phyloP scores from a whole-genome alignment of 2,329 filamentous ascomycete species.

The Xenoacremonium recifei region DNA sequence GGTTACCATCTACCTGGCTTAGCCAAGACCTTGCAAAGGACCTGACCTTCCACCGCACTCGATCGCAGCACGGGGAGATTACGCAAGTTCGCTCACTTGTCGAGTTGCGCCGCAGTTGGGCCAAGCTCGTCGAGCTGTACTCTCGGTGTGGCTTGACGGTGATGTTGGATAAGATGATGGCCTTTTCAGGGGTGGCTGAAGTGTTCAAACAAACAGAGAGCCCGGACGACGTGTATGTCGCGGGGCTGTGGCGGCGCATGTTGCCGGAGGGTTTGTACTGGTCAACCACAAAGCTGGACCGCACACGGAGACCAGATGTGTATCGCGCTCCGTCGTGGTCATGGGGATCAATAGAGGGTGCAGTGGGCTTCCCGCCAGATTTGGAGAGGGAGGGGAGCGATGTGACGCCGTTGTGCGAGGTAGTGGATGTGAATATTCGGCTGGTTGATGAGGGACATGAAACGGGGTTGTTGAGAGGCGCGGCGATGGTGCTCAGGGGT shows the following conservation, averaged over 20 bases:
- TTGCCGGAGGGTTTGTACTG: not conserved
- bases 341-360: slow-evolving; percentile 5
- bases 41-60: not conserved
- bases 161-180: slow-evolving; percentile 4
- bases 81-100: not conserved
- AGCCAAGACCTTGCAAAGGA: not conserved
- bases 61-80: not conserved
- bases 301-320: not conserved
- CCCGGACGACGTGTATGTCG: not conserved
- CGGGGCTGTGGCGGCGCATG: slow-evolving; percentile 2
- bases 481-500: not conserved
- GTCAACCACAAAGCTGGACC: not conserved
- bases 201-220: not conserved
- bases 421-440: not conserved
- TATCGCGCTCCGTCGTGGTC: slow-evolving; percentile 8
- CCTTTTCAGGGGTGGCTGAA: slow-evolving; percentile 1
- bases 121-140: not conserved
- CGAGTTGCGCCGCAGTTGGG: not conserved
- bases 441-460: not conserved
- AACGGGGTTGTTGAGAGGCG: not conserved
- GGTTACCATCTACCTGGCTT: not conserved
- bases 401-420: not conserved
- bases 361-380: not conserved
- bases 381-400: not conserved
- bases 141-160: not conserved